These are phyloP conservation scores for Aspergillus ibericus DNA, from an alignment of 2,329 filamentous ascomycete genomes.

Conservation along the genomic window DNA sequence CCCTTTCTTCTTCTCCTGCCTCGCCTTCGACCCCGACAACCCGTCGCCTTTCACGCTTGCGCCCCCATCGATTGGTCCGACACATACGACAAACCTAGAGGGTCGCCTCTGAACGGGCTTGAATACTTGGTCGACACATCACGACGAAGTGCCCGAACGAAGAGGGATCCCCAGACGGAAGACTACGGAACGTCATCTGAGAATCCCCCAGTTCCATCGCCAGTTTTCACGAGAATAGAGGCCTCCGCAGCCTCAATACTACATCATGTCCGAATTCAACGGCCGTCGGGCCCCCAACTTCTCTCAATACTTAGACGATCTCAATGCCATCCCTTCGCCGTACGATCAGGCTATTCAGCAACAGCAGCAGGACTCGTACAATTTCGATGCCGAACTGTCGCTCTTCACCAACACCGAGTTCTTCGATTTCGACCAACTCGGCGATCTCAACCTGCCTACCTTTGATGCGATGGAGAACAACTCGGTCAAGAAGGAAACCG, in stretches of 20 bases:
- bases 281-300: conserved; percentile 81
- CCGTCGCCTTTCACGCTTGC: background rate
- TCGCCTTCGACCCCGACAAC: background rate
- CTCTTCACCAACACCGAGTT: conserved; percentile 83
- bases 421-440: conserved; percentile 67
- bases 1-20: background rate
- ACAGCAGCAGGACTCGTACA: conserved; percentile 60
- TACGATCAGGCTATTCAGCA: conserved; percentile 63
- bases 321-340: conserved; percentile 70
- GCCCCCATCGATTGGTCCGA: conserved; percentile 5
- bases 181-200: background rate
- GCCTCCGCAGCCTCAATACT: conserved; percentile 11
- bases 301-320: conserved; percentile 81
- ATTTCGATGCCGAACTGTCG: conserved; percentile 69
- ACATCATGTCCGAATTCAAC: conserved; percentile 69
- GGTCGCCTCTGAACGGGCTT: background rate
- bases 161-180: background rate
- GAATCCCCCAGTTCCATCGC: background rate
- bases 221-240: conserved; percentile 1
- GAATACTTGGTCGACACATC: background rate
- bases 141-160: background rate
- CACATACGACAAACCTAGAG: background rate
- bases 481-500: conserved; percentile 22
- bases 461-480: conserved; percentile 36
- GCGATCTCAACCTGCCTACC: conserved; percentile 33